Conservation (phyloP, 1,284 basidiomycete species). For the Papiliotrema laurentii region DNA sequence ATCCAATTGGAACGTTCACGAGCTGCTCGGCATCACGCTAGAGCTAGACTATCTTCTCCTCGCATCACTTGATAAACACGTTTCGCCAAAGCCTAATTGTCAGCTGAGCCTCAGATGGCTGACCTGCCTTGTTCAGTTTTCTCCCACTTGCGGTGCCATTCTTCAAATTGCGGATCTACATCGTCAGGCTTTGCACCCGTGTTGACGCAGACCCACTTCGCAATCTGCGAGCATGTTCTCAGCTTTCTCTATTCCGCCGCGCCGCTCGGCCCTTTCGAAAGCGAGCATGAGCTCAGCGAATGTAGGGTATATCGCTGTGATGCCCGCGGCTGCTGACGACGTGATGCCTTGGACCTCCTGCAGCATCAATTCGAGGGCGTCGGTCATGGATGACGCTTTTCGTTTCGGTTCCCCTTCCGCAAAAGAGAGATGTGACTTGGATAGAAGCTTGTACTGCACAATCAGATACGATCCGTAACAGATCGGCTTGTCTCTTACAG, state of each 20-base stretch:
- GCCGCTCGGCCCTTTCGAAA: slow-evolving; percentile 35
- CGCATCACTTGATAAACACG: slow-evolving; percentile 34
- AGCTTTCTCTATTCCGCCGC: slow-evolving; percentile 13
- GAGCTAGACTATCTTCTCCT: slow-evolving; percentile 33
- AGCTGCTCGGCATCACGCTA: slow-evolving; percentile 15
- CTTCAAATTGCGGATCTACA: slow-evolving; percentile 22
- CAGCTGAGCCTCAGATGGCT: neutral
- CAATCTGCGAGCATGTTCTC: slow-evolving; percentile 37
- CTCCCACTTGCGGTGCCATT: slow-evolving; percentile 32
- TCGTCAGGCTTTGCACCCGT: neutral
- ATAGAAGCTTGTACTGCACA: slow-evolving; percentile 38
- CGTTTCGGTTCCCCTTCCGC: slow-evolving; percentile 28
- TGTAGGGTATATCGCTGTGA: slow-evolving; percentile 27
- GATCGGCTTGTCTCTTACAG: too few relatives aligned
- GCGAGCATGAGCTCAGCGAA: slow-evolving; percentile 40
- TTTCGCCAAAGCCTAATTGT: slow-evolving; percentile 27
- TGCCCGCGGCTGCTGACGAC: slow-evolving; percentile 32
- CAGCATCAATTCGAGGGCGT: slow-evolving; percentile 44
- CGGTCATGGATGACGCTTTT: slow-evolving; percentile 21
- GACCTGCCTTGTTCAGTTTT: slow-evolving; percentile 33
- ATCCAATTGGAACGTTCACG: too few relatives aligned
- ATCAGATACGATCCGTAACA: slow-evolving; percentile 2
- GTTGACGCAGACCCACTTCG: slow-evolving; percentile 19
- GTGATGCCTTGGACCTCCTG: slow-evolving; percentile 47
- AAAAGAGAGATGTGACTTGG: slow-evolving; percentile 45